A percentile compares a stretch with the other conserved stretches of the same genome.
Evolutionary conservation across 2,329 filamentous ascomycete genomes (phyloP).

Genomic region (Penicillium sp.): DNA sequence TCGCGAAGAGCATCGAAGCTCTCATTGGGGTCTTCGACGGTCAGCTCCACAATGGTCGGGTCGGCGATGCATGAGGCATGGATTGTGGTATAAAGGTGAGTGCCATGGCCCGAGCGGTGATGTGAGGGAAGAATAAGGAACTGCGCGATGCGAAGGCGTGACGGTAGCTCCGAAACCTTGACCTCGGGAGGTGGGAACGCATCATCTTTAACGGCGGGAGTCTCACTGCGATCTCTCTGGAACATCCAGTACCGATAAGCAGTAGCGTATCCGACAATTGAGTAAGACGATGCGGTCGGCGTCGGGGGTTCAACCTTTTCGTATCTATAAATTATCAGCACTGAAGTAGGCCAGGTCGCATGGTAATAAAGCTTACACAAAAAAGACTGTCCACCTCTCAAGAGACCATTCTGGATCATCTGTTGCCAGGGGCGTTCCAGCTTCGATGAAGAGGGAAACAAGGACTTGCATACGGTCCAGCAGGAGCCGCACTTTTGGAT

Average conservation of each 20-base stretch:
- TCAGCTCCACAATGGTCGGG: constrained; percentile 71
- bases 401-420: constrained; percentile 68
- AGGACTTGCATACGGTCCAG: constrained; percentile 78
- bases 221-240: constrained; percentile 34
- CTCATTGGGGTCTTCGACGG: constrained; percentile 86
- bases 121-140: constrained; percentile 87
- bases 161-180: constrained; percentile 60
- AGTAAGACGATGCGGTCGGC: constrained; percentile 58
- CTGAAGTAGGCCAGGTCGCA: too few species aligned
- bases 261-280: constrained; percentile 83
- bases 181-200: constrained; percentile 42
- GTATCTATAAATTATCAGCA: constrained; percentile 42
- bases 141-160: constrained; percentile 82
- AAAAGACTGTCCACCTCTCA: constrained; percentile 87
- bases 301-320: constrained; percentile 50
- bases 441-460: constrained; percentile 85
- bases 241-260: constrained; percentile 77
- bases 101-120: constrained; percentile 74
- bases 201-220: constrained; percentile 44
- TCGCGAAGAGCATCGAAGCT: constrained; percentile 63
- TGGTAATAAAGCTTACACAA: constrained; percentile 55
- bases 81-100: constrained; percentile 74
- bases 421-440: constrained; percentile 70
- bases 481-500: constrained; percentile 65
- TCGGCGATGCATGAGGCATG: constrained; percentile 65